phyloP scores from a whole-genome alignment of 352 stramenopile genomes.

The Phytopythium ostracodes region DNA sequence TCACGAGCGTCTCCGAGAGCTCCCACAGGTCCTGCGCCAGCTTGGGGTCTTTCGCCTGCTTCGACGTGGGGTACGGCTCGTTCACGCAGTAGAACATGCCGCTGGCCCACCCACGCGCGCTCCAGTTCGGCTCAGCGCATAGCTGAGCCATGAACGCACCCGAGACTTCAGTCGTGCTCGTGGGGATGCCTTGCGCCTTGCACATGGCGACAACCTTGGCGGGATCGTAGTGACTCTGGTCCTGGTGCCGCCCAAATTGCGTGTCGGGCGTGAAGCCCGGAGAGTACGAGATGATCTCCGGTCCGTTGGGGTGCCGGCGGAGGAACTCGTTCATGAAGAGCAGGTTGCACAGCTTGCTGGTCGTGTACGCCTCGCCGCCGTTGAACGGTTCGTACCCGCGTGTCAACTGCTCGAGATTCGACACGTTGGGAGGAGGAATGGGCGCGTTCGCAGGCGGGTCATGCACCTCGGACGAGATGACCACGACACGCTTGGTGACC shows the following conservation, averaged over 20 bases:
- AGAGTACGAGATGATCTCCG: constrained; percentile 20
- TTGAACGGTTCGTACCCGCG: constrained; percentile 17
- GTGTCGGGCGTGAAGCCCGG: constrained; percentile 22
- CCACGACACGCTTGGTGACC: constrained; percentile 18
- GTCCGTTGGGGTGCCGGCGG: constrained; percentile 13
- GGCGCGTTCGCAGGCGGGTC: constrained; percentile 21
- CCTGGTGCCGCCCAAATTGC: constrained; percentile 13
- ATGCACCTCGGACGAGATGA: constrained; percentile 22
- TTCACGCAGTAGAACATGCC: constrained; percentile 26
- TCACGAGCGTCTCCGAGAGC: constrained; percentile 15
- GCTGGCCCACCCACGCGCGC: constrained; percentile 7
- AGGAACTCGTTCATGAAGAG: constrained; percentile 48
- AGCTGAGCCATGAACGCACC: constrained; percentile 25
- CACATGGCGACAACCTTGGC: not conserved
- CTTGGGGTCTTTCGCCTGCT: constrained; percentile 11
- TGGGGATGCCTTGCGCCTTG: constrained; percentile 2
- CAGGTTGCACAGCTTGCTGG: constrained; percentile 53
- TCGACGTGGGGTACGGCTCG: constrained; percentile 13
- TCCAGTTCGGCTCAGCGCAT: constrained; percentile 2
- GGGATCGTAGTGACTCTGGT: not conserved
- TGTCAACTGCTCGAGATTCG: constrained; percentile 18
- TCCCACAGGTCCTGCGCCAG: constrained; percentile 25
- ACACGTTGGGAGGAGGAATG: constrained; percentile 14
- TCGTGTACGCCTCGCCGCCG: constrained; percentile 18
- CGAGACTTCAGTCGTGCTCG: constrained; percentile 17